phyloP scores from a whole-genome alignment of 2,329 filamentous ascomycete species.

The Colletotrichum cuscutae region DNA sequence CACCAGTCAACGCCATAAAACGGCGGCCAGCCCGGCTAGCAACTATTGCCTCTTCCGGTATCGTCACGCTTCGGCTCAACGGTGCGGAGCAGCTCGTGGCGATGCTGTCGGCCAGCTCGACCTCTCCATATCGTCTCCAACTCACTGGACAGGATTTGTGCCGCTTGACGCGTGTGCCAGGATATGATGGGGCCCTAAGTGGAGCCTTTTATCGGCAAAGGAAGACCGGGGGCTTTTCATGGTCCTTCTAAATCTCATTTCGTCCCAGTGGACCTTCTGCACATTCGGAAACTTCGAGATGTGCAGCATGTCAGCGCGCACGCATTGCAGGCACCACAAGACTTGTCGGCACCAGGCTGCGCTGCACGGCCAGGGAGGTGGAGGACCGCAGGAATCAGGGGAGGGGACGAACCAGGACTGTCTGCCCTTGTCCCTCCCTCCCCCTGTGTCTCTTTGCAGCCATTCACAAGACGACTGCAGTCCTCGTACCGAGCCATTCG shows the following conservation, averaged over 20 bases:
- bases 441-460: slow-evolving; percentile 2
- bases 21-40: slow-evolving; percentile 13
- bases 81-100: neutral
- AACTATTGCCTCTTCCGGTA: slow-evolving; percentile 2
- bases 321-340: slow-evolving; percentile 27
- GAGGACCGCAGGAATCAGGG: neutral
- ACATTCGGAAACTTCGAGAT: slow-evolving; percentile 17
- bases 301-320: slow-evolving; percentile 28
- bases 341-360: neutral
- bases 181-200: neutral
- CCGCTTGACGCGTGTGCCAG: slow-evolving; percentile 9
- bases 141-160: slow-evolving; percentile 13
- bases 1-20: slow-evolving; percentile 16
- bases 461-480: slow-evolving; percentile 1
- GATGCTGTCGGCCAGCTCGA: neutral
- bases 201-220: slow-evolving; percentile 21
- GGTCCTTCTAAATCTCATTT: neutral
- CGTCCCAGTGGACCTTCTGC: slow-evolving; percentile 7
- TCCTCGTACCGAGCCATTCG: neutral
- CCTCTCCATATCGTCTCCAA: neutral
- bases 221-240: neutral
- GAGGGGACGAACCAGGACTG: neutral
- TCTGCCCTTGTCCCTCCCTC: slow-evolving; percentile 13
- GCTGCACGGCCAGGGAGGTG: neutral
- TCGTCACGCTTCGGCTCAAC: neutral